Percentiles rank a stretch among this genome's conserved stretches.
Evolutionary conservation across 208 protist genomes (phyloP).

Genomic region (Trypanosoma lewisi): DNA sequence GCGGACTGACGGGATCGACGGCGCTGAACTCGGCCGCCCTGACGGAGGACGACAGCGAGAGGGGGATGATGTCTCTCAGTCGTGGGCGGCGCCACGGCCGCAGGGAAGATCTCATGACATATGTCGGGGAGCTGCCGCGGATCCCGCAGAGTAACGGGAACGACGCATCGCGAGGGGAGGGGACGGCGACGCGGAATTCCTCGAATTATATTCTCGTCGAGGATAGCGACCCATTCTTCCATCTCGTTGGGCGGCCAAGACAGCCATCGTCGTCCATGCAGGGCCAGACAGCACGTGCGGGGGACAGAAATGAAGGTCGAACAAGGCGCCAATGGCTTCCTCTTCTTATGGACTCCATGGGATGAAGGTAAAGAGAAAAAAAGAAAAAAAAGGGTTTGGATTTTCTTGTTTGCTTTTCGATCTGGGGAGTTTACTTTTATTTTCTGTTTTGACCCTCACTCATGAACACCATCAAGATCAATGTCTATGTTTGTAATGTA

Average conservation of each 20-base stretch:
- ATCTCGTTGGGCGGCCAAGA: background rate
- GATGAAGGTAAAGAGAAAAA: background rate
- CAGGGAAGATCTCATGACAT: background rate
- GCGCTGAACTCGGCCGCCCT: background rate
- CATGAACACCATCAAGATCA: too few species aligned
- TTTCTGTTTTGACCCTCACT: too few species aligned
- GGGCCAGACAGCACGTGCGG: background rate
- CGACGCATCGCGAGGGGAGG: background rate
- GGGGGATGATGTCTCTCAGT: background rate
- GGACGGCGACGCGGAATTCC: background rate
- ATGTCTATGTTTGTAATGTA: background rate
- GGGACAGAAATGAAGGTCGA: background rate
- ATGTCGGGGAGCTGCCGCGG: background rate
- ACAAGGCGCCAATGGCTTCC: background rate
- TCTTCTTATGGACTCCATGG: slow-evolving; percentile 6
- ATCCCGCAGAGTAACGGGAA: background rate
- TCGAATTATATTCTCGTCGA: background rate
- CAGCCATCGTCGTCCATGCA: background rate
- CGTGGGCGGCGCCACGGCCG: background rate
- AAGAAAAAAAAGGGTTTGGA: too few species aligned
- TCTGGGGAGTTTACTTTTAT: too few species aligned
- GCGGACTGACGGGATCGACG: slow-evolving; percentile 1
- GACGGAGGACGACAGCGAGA: background rate
- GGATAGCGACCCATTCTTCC: background rate
- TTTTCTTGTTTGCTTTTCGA: too few species aligned